Evolutionary conservation across 352 stramenopile species (phyloP).

Genomic region (Thraustotheca clavata): DNA sequence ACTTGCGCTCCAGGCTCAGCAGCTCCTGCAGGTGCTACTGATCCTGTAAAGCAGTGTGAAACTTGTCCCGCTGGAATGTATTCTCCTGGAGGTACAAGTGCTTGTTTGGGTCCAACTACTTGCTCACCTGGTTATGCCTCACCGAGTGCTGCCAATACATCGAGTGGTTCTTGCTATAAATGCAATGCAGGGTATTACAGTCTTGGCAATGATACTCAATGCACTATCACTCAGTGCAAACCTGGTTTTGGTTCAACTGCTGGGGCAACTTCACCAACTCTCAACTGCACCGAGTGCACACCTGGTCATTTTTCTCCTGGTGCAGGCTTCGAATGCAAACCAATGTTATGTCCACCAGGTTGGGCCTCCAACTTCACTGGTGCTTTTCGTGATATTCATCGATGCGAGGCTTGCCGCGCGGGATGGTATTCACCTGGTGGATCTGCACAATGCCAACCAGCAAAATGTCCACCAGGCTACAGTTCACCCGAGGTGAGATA

Average conservation of each 20-base stretch:
- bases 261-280: conserved; percentile 19
- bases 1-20: conserved; percentile 30
- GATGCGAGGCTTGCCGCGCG: conserved; percentile 32
- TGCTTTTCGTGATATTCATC: conserved; percentile 21
- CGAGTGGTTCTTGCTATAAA: conserved; percentile 31
- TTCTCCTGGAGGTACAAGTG: conserved; percentile 36
- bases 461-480: conserved; percentile 28
- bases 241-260: conserved; percentile 34
- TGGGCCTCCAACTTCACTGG: conserved; percentile 34
- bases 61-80: conserved; percentile 38
- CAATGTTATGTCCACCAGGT: conserved; percentile 28
- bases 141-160: conserved; percentile 21
- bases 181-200: conserved; percentile 32
- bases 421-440: conserved; percentile 34
- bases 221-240: conserved; percentile 28
- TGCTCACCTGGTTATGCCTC: conserved; percentile 33
- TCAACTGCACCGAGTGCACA: conserved; percentile 37
- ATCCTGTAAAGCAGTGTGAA: conserved; percentile 26
- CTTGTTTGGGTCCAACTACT: conserved; percentile 36
- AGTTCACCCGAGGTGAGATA: conserved; percentile 5
- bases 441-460: conserved; percentile 29
- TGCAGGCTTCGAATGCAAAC: conserved; percentile 39
- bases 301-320: conserved; percentile 34
- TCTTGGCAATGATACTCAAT: conserved; percentile 30
- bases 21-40: conserved; percentile 28